phyloP scores from a whole-genome alignment of 345 rosid genomes.

The Geranium rotundifolium region DNA sequence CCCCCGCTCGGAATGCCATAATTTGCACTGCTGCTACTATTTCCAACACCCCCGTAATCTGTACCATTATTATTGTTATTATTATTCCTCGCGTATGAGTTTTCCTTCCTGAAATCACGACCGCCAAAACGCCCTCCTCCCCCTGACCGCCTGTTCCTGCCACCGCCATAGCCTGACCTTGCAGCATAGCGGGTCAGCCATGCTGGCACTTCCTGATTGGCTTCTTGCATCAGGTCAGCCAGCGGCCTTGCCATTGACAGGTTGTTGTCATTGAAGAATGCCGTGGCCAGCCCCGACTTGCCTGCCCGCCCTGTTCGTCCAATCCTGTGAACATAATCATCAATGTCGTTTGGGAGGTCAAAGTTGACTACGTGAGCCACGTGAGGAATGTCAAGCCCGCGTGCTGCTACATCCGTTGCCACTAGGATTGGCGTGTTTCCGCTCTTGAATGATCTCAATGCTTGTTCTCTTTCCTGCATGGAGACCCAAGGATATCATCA shows the following conservation, averaged over 20 bases:
- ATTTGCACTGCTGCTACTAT: conserved; percentile 8
- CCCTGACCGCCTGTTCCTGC: conserved; percentile 30
- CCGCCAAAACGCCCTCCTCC: conserved; percentile 43
- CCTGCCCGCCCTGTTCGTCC: conserved; percentile 59
- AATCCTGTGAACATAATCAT: conserved; percentile 49
- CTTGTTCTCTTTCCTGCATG: conserved; percentile 49
- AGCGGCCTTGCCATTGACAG: conserved; percentile 31
- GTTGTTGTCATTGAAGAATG: conserved; percentile 48
- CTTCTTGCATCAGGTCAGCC: conserved; percentile 42
- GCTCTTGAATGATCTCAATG: conserved; percentile 42
- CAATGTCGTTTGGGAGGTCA: conserved; percentile 55
- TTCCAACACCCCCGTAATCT: conserved; percentile 22
- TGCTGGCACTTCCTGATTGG: conserved; percentile 47
- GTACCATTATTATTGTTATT: background rate
- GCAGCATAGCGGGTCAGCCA: conserved; percentile 39
- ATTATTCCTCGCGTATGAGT: conserved; percentile 16
- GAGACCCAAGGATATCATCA: background rate
- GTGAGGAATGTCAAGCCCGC: conserved; percentile 51
- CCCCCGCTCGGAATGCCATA: conserved; percentile 15
- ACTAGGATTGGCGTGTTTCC: conserved; percentile 51
- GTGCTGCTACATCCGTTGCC: conserved; percentile 52
- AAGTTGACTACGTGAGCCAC: conserved; percentile 55
- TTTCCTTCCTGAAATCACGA: conserved; percentile 39
- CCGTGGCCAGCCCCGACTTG: conserved; percentile 42
- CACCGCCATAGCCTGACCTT: conserved; percentile 25